These are phyloP conservation scores for Pseudogymnoascus sp. DNA, from an alignment of 2,329 filamentous ascomycete genomes.

Conservation along the genomic window DNA sequence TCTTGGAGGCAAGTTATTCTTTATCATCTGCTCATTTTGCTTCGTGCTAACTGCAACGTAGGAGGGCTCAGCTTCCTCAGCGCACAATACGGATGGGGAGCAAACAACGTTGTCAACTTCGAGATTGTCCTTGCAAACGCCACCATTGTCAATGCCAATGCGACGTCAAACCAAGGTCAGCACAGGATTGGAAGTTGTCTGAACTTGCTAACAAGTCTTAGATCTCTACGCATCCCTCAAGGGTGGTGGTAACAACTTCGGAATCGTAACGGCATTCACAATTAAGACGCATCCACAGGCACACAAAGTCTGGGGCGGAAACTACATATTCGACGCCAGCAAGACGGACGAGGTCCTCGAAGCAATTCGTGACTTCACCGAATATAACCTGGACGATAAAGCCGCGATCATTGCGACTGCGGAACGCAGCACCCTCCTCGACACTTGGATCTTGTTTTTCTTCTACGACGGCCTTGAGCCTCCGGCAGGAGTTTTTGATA, in stretches of 20 bases:
- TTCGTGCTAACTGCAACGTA: slow-evolving; percentile 3
- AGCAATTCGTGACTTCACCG: slow-evolving; percentile 47
- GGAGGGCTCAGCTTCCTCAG: slow-evolving; percentile 15
- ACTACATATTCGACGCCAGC: slow-evolving; percentile 23
- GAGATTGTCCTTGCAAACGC: slow-evolving; percentile 29
- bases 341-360: slow-evolving; percentile 32
- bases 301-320: slow-evolving; percentile 29
- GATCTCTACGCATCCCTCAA: slow-evolving; percentile 22
- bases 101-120: slow-evolving; percentile 38
- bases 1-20: slow-evolving; percentile 18
- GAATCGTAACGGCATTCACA: slow-evolving; percentile 26
- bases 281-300: slow-evolving; percentile 23
- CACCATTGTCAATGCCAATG: slow-evolving; percentile 19
- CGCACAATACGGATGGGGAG: slow-evolving; percentile 38
- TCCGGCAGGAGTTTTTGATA: slow-evolving; percentile 33
- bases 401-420: slow-evolving; percentile 52
- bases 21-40: not conserved
- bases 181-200: not conserved
- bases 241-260: slow-evolving; percentile 23
- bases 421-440: slow-evolving; percentile 37
- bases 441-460: slow-evolving; percentile 52
- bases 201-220: not conserved
- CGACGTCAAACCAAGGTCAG: slow-evolving; percentile 9
- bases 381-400: slow-evolving; percentile 50
- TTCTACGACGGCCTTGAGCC: slow-evolving; percentile 52